Percentiles rank a stretch among this genome's conserved stretches.
Conservation (phyloP, 768 basidiomycete genomes). For the Termitomyces sp. region DNA sequence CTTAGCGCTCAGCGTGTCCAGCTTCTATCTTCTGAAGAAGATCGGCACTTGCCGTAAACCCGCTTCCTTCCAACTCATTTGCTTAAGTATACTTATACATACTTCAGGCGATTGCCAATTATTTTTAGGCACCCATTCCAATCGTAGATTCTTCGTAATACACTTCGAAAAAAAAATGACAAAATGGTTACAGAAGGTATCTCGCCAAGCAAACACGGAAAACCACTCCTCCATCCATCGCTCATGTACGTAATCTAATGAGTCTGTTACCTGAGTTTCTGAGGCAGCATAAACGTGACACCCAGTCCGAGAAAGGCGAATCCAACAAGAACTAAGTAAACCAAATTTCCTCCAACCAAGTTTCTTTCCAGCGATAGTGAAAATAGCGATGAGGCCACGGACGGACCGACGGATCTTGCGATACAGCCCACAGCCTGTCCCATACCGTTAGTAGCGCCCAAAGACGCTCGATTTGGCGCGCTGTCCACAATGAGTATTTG, state of each 20-base stretch:
- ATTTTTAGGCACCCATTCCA: neutral
- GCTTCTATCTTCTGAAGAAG: neutral
- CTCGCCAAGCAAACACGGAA: neutral
- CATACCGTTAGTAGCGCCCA: constrained; percentile 51
- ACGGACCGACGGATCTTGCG: constrained; percentile 36
- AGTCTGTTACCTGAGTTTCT: constrained; percentile 4
- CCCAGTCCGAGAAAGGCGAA: constrained; percentile 12
- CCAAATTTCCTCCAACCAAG: constrained; percentile 30
- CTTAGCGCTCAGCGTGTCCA: too few species aligned
- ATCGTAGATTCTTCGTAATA: too few species aligned
- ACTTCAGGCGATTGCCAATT: too few species aligned
- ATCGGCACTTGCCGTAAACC: neutral
- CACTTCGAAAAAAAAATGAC: too few species aligned
- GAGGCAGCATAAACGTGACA: constrained; percentile 11
- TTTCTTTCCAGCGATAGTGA: constrained; percentile 30
- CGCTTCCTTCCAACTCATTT: too few species aligned
- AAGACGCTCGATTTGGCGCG: constrained; percentile 30
- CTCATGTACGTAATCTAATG: neutral
- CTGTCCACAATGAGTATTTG: constrained; percentile 42
- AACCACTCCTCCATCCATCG: neutral
- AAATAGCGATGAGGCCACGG: constrained; percentile 36
- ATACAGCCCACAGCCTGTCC: constrained; percentile 47
- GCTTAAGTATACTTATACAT: too few species aligned
- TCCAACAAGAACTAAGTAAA: constrained; percentile 23
- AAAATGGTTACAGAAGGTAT: too few species aligned